Percentiles rank a stretch among this genome's conserved stretches.
phyloP scores from a whole-genome alignment of 2,329 filamentous ascomycete species.

The Colletotrichum theobromicola region DNA sequence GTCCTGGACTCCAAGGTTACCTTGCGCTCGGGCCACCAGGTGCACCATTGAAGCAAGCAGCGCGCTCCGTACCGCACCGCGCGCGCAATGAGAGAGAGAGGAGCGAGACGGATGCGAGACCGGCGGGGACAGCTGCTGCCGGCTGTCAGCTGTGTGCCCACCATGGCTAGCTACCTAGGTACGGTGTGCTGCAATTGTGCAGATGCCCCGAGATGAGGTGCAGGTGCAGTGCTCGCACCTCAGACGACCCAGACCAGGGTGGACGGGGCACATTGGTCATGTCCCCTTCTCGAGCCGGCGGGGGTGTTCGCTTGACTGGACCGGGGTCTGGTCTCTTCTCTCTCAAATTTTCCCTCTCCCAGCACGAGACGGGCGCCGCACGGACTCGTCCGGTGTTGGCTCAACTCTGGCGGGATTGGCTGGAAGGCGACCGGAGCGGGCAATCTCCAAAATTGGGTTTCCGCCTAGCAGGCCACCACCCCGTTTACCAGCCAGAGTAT shows the following conservation, averaged over 20 bases:
- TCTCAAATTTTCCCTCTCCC: neutral
- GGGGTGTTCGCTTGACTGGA: neutral
- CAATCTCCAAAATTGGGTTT: constrained; percentile 17
- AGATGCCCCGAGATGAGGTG: neutral
- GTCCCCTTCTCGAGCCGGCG: neutral
- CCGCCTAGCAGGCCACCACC: neutral
- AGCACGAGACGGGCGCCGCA: neutral
- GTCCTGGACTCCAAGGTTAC: constrained; percentile 13
- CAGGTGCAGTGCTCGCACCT: neutral
- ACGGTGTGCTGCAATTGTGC: neutral
- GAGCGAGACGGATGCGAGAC: neutral
- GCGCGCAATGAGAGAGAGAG: neutral
- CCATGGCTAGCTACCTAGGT: too few species aligned
- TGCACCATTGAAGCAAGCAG: constrained; percentile 13
- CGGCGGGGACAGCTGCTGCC: neutral
- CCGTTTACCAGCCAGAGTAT: neutral
- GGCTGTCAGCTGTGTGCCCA: too few species aligned
- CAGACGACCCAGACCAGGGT: constrained; percentile 5
- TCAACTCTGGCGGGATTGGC: constrained; percentile 8
- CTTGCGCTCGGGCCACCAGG: constrained; percentile 11
- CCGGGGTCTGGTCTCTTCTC: neutral
- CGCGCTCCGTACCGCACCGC: neutral
- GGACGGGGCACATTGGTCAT: neutral
- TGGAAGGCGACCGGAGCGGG: constrained; percentile 11
- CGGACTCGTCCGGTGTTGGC: constrained; percentile 2